Base-by-base conservation (phyloP, 345 rosid genomes). In the Heritiera fomes region DNA sequence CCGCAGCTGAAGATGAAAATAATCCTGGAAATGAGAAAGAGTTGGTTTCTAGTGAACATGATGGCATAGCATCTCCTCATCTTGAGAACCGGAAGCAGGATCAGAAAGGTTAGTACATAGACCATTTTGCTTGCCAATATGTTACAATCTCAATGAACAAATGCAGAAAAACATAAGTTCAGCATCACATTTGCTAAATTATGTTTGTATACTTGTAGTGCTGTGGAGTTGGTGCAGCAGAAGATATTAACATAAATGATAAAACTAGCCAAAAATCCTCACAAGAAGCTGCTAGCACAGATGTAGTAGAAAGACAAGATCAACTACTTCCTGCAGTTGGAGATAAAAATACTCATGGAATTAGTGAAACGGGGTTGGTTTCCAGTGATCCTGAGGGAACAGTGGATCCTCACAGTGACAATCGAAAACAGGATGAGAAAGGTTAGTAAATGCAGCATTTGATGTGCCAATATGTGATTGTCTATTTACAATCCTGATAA, bases 151-250 rank as follows among this genome's bases (percentile, higher is more conserved):
- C n/a, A 38, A 32, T 18, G 63, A 40, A 63, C n/a, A 11, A 65
- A 30, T 76, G 32, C n/a, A 76, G 20, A 64, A 34, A 64, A 8
- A 64, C 34, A 50, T 70, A 47, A 23, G 50, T 46, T 71, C 45
- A 17, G 14, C 23, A 50, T 8, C 60, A 32, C 4, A 1, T n/a
- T 50, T 32, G 10, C 15, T 50, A 8, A 50, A 8, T 71, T 32
- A 71, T 50, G 64, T n/a, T 73, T 17, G 14, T 55, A n/a, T 34
- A 14, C 52, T 34, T 62, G 8, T 61, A 53, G 43, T 62, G 41
- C 67, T 45, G 30, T 52, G 34, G 74, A 13, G 75, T 47, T 78
- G 12, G 79, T 77, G 79, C 83, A 75, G 86, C 83, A 0, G 38
- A 34, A 56, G 79, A 87, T 50, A 75, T 49, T 46, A 50, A 40